These are phyloP conservation scores for Monilinia vaccinii-corymbosi DNA, from an alignment of 2,329 filamentous ascomycete genomes.

Conservation along the genomic window DNA sequence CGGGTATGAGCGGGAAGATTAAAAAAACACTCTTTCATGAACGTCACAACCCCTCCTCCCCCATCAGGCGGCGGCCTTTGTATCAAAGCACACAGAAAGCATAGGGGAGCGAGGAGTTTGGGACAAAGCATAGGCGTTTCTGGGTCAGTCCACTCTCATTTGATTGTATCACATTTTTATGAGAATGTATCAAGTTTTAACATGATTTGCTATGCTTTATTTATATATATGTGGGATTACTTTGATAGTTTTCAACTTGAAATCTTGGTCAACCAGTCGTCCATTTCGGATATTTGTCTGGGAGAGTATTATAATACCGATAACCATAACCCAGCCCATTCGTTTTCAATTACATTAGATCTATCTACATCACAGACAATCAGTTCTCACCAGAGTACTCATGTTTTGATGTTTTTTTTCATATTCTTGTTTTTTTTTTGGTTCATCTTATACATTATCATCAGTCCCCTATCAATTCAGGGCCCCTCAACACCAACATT, in stretches of 20 bases:
- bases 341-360: too few species aligned
- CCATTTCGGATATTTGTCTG: not conserved
- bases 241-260: not conserved
- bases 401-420: not conserved
- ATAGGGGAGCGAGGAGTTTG: constrained; percentile 26
- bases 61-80: constrained; percentile 14
- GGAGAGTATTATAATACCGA: too few species aligned
- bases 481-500: not conserved
- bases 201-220: not conserved
- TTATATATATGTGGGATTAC: not conserved
- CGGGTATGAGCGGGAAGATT: too few species aligned
- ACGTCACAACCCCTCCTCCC: constrained; percentile 1
- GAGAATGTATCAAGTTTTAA: constrained; percentile 1
- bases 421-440: not conserved
- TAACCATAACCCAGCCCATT: too few species aligned
- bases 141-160: constrained; percentile 9
- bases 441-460: not conserved
- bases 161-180: constrained; percentile 7
- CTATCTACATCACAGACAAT: too few species aligned
- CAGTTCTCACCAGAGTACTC: not conserved
- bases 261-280: too few species aligned
- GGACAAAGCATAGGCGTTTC: not conserved
- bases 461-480: not conserved
- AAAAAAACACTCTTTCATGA: not conserved
- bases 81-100: constrained; percentile 15